phyloP scores from a whole-genome alignment of 768 basidiomycete genomes.

The Suillus sp. region DNA sequence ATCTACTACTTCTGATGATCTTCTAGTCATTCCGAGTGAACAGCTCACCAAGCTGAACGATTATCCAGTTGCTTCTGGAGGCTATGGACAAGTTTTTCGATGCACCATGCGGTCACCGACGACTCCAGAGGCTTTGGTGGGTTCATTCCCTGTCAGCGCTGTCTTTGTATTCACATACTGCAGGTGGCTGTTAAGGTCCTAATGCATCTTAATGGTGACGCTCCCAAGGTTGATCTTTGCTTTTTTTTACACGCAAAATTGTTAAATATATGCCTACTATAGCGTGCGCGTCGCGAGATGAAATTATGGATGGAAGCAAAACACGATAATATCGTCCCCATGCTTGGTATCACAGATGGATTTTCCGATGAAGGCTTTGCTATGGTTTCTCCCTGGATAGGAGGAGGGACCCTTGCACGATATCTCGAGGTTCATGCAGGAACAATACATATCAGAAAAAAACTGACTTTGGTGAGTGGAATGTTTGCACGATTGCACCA shows the following conservation, averaged over 20 bases:
- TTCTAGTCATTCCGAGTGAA: background rate
- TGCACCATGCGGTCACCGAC: background rate
- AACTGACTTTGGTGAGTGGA: slow-evolving; percentile 24
- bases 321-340: slow-evolving; percentile 25
- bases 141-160: background rate
- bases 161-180: background rate
- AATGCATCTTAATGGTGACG: too few species aligned
- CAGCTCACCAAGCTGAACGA: background rate
- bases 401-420: slow-evolving; percentile 16
- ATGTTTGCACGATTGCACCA: too few species aligned
- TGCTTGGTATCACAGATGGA: slow-evolving; percentile 20
- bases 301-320: slow-evolving; percentile 23
- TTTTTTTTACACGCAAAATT: background rate
- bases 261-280: background rate
- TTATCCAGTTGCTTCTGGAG: background rate
- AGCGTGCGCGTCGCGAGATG: slow-evolving; percentile 26
- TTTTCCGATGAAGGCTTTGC: slow-evolving; percentile 19
- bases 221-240: background rate
- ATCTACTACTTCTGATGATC: too few species aligned
- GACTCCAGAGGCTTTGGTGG: background rate
- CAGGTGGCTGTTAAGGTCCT: background rate
- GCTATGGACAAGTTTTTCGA: background rate
- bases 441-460: slow-evolving; percentile 9
- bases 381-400: slow-evolving; percentile 26
- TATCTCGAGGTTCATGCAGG: slow-evolving; percentile 15